Base-by-base conservation (phyloP, 108 stramenopile genomes). In the Epipyxis sp. region DNA sequence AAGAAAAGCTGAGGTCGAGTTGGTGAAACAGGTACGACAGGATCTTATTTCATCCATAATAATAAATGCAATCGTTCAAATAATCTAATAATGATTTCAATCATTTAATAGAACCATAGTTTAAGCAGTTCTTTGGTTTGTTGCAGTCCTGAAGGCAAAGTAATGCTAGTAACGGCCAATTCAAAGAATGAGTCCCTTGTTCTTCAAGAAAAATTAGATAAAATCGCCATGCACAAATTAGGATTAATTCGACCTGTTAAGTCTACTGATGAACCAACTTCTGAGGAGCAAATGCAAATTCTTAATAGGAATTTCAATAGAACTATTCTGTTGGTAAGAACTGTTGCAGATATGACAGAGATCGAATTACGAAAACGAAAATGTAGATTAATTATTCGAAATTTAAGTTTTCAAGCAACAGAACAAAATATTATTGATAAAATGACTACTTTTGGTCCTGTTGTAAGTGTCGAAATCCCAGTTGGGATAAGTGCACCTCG, bases 341-440 rank as follows among this genome's bases (percentile, higher is more conserved):
- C 29, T 13, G 58, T 20, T 13, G 6, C 59, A 20, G 6, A 10
- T 3, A 1, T 79, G 67, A 32, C 32, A 30, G 40, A 1, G 42
- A 16, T 16, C 6, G 62, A 32, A 39, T 45, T 69, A 10, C 65
- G 65, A 16, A 79, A 79, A 37, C 29, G 40, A 35, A 59, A 59
- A 37, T 68, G 67, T n/a, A 77, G 85, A 35, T 78, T 86, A 1
- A 86, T 86, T 42, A 77, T 86, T 30, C 80, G 85, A 30, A 86
- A 86, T 76, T 46, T 86, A 1, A 68, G 67, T 44, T 86, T 84
- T 35, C 76, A 82, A 44, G 85, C 85, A 1, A 78, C 78, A 13
- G 83, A 86, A 30, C 80, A 34, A 30, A 74, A 86, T 71, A 57
- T 74, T 42, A 74, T 46, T 10, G 44, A 46, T 10, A 39, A 42